phyloP scores from a whole-genome alignment of 257 asterid species.

The Nicotiana knightiana region DNA sequence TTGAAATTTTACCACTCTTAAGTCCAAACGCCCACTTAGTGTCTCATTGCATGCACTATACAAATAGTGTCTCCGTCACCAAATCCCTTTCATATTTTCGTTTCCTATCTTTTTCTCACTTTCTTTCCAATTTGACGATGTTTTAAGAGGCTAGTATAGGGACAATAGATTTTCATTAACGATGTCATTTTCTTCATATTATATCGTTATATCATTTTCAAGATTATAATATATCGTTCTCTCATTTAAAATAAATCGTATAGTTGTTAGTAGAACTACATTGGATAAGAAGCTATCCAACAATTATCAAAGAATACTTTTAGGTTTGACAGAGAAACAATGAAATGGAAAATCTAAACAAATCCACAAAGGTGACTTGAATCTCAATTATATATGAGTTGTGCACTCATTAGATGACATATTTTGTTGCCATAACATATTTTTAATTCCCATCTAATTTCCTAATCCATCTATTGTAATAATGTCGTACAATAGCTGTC shows the following conservation, averaged over 20 bases:
- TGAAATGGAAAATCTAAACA: not conserved
- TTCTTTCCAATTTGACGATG: not conserved
- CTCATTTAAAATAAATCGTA: not conserved
- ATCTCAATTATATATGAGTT: no score
- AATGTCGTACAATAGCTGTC: no score
- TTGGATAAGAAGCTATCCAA: not conserved
- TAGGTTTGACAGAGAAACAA: not conserved
- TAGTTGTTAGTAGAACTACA: not conserved
- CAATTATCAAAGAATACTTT: not conserved
- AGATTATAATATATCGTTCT: not conserved
- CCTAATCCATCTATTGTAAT: no score
- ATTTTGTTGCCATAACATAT: no score
- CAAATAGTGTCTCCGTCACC: not conserved
- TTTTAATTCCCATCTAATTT: no score
- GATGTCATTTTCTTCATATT: not conserved
- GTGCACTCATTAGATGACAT: no score
- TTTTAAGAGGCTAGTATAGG: not conserved
- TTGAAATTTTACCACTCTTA: no score
- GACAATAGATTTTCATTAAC: not conserved
- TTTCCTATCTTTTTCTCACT: not conserved
- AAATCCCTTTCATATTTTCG: not conserved
- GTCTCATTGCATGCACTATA: not conserved
- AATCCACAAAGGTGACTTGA: not conserved
- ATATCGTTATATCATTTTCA: not conserved
- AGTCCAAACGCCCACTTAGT: no score